Percentiles rank a stretch among this genome's conserved stretches.
Conservation (phyloP, 2,329 filamentous ascomycete species). For the Aspergillus udagawae region DNA sequence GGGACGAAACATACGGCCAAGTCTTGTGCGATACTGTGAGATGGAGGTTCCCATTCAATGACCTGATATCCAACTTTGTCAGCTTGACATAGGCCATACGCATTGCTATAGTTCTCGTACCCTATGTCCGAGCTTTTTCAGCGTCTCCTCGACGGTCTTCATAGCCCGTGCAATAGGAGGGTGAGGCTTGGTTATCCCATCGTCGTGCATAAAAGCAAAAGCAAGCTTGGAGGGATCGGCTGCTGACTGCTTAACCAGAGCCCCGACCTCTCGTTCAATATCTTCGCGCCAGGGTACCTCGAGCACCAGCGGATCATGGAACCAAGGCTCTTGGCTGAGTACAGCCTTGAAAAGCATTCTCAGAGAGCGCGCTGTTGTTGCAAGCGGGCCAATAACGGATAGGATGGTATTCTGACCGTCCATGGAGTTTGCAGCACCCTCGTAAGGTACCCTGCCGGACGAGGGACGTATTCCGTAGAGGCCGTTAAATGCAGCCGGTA, state of each 20-base stretch:
- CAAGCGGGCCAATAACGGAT: conserved; percentile 62
- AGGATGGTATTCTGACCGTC: conserved; percentile 61
- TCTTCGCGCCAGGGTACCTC: conserved; percentile 63
- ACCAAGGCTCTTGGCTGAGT: conserved; percentile 60
- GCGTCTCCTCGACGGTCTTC: conserved; percentile 46
- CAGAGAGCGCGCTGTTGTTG: conserved; percentile 52
- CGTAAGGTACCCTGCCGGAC: conserved; percentile 50
- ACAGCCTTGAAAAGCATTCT: conserved; percentile 55
- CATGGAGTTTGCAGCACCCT: conserved; percentile 60
- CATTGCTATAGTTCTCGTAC: conserved; percentile 8
- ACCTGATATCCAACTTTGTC: conserved; percentile 27
- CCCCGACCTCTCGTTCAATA: conserved; percentile 29
- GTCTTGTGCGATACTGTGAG: conserved; percentile 39
- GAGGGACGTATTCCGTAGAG: conserved; percentile 56
- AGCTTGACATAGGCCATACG: neutral
- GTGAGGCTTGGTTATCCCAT: conserved; percentile 49
- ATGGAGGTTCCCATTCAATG: conserved; percentile 57
- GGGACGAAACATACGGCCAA: conserved; percentile 35
- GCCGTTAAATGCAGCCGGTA: conserved; percentile 58
- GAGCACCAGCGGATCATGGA: conserved; percentile 60
- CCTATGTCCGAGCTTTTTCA: conserved; percentile 53
- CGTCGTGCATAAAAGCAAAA: conserved; percentile 53
- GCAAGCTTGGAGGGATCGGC: conserved; percentile 39
- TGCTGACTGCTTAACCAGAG: conserved; percentile 36
- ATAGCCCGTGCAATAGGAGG: conserved; percentile 57